Percentiles rank a stretch among this genome's conserved stretches.
Evolutionary conservation across 495 filamentous ascomycete species (phyloP).

Genomic region (Friedmanniomyces simplex): DNA sequence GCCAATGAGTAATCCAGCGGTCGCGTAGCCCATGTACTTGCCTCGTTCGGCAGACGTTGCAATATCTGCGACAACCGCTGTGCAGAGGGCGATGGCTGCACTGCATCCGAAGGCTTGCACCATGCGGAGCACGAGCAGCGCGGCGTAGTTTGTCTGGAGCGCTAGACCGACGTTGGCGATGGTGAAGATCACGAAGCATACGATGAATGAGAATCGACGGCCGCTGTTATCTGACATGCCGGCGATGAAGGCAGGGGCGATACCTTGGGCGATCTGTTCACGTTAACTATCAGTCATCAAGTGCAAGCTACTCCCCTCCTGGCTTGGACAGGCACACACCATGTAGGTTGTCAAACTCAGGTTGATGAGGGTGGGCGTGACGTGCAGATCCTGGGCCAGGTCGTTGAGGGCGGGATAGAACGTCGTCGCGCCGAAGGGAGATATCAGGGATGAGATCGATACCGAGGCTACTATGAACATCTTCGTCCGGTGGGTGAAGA

Average conservation of each 20-base stretch:
- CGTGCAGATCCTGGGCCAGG: conserved; percentile 19
- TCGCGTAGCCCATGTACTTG: conserved; percentile 27
- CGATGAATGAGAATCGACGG: conserved; percentile 23
- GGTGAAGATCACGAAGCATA: conserved; percentile 29
- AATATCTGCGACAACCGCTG: conserved; percentile 28
- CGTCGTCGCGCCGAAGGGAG: conserved; percentile 25
- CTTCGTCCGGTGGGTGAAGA: conserved; percentile 24
- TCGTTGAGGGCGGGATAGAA: conserved; percentile 29
- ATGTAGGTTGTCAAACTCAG: conserved; percentile 29
- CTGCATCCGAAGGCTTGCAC: conserved; percentile 27
- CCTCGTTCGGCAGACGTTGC: conserved; percentile 26
- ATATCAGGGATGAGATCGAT: conserved; percentile 25
- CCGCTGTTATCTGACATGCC: conserved; percentile 29
- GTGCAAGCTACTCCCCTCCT: neutral
- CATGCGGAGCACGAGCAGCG: conserved; percentile 27
- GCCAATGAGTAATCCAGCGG: conserved; percentile 17
- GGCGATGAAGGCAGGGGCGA: conserved; percentile 28
- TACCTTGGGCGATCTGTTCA: conserved; percentile 24
- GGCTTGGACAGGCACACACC: conserved; percentile 1
- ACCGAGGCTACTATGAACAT: conserved; percentile 25
- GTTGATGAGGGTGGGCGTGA: conserved; percentile 25
- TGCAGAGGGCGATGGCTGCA: conserved; percentile 25
- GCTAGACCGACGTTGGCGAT: conserved; percentile 28
- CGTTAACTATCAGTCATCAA: neutral
- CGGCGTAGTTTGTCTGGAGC: conserved; percentile 27